Percentiles rank a stretch among this genome's conserved stretches.
Evolutionary conservation across 116 monocot species (phyloP).

Genomic region (Papilionanthe hybrid): DNA sequence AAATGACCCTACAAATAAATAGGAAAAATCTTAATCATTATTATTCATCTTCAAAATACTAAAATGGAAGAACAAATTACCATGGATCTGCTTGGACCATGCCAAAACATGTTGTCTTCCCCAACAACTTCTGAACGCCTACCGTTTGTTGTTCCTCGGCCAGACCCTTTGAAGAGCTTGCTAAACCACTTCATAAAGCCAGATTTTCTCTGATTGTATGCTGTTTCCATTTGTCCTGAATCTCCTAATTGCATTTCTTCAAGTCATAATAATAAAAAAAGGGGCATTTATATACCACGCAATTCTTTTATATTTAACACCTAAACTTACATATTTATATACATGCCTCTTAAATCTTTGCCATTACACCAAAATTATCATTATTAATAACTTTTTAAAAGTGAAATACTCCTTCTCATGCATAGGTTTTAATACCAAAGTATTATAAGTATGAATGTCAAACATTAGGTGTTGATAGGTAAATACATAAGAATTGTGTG

Average conservation of each 20-base stretch:
- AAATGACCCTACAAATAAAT: too few species aligned
- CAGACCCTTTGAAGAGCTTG: constrained; percentile 60
- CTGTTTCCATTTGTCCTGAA: constrained; percentile 37
- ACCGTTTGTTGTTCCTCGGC: constrained; percentile 25
- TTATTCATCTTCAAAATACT: not conserved
- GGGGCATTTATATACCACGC: too few species aligned
- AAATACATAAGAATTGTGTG: too few species aligned
- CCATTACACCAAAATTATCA: too few species aligned
- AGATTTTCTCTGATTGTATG: constrained; percentile 48
- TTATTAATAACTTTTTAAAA: too few species aligned
- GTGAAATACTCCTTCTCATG: too few species aligned
- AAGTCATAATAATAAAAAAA: not conserved
- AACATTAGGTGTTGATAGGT: too few species aligned
- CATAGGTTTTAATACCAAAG: too few species aligned
- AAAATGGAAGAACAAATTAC: constrained; percentile 24
- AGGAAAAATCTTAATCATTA: not conserved
- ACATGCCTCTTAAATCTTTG: too few species aligned
- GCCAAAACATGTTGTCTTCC: constrained; percentile 60
- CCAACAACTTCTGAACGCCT: constrained; percentile 25
- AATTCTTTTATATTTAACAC: too few species aligned
- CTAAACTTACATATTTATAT: too few species aligned
- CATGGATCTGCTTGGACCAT: constrained; percentile 44
- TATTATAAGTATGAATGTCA: too few species aligned
- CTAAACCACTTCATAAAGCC: constrained; percentile 81
- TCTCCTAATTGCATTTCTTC: constrained; percentile 28